Percentiles rank a stretch among this genome's conserved stretches.
Evolutionary conservation across 805 yeast species (phyloP).

Genomic region (Clavispora phyllophila): DNA sequence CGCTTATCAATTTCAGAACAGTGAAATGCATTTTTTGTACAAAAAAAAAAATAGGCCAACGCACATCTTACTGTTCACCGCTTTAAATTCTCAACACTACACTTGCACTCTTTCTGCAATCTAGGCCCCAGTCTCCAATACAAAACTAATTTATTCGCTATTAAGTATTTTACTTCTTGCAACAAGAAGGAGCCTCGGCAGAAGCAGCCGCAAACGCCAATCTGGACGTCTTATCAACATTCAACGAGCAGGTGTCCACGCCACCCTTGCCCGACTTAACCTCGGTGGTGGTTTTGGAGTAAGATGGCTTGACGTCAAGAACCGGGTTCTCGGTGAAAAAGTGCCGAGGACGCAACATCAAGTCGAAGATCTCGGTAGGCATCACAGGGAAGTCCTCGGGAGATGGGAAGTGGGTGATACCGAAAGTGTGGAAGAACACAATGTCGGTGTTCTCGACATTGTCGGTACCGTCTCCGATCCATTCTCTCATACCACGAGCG

Average conservation of each 20-base stretch:
- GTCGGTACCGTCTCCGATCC: slow-evolving; percentile 62
- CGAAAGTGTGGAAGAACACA: slow-evolving; percentile 75
- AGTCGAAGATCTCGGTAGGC: slow-evolving; percentile 80
- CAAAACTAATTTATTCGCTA: neutral
- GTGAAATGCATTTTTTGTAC: no score
- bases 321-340: slow-evolving; percentile 76
- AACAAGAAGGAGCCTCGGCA: slow-evolving; percentile 19
- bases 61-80: no score
- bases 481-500: slow-evolving; percentile 56
- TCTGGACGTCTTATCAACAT: slow-evolving; percentile 45
- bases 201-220: slow-evolving; percentile 42
- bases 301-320: slow-evolving; percentile 67
- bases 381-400: slow-evolving; percentile 88
- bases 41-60: no score
- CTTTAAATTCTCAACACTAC: no score
- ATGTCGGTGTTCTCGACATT: slow-evolving; percentile 64
- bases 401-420: slow-evolving; percentile 81
- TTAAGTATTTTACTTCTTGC: slow-evolving; percentile 14
- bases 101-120: no score
- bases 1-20: no score
- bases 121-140: no score
- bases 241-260: slow-evolving; percentile 30
- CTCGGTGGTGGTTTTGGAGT: slow-evolving; percentile 37
- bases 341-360: slow-evolving; percentile 73
- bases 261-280: slow-evolving; percentile 35